Conservation (phyloP, 345 rosid genomes). For the Carallia pectinifolia region DNA sequence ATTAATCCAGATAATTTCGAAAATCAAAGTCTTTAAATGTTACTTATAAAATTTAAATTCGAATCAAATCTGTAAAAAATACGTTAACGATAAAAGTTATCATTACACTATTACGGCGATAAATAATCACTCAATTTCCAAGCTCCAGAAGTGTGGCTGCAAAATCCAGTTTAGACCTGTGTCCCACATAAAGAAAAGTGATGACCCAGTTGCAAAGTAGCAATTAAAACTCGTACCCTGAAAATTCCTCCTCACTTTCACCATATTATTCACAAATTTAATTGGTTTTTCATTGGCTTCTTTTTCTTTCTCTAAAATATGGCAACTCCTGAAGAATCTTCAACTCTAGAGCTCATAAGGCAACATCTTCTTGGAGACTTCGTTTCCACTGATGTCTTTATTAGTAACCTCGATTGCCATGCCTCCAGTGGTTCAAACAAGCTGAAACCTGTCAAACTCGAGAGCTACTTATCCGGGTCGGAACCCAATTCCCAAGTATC, state of each 20-base stretch:
- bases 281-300: background rate
- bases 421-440: slow-evolving; percentile 19
- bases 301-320: slow-evolving; percentile 6
- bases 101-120: too few species aligned
- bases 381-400: slow-evolving; percentile 38
- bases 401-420: slow-evolving; percentile 27
- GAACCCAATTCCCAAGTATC: slow-evolving; percentile 39
- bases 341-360: slow-evolving; percentile 40
- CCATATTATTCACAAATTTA: background rate
- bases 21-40: too few species aligned
- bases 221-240: background rate
- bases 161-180: too few species aligned
- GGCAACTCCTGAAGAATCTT: slow-evolving; percentile 38
- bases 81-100: too few species aligned
- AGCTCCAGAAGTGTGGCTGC: background rate
- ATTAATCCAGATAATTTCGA: too few species aligned
- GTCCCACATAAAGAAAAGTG: too few species aligned
- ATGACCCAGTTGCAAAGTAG: too few species aligned
- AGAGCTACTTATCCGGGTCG: slow-evolving; percentile 28
- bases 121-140: background rate
- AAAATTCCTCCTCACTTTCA: background rate
- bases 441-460: slow-evolving; percentile 35
- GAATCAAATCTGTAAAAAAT: too few species aligned
- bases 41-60: too few species aligned
- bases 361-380: slow-evolving; percentile 62